Evolutionary conservation across 2,329 filamentous ascomycete species (phyloP), one percentile per base, ranked within the genome.

Genomic region (Aureobasidium vineae): DNA sequence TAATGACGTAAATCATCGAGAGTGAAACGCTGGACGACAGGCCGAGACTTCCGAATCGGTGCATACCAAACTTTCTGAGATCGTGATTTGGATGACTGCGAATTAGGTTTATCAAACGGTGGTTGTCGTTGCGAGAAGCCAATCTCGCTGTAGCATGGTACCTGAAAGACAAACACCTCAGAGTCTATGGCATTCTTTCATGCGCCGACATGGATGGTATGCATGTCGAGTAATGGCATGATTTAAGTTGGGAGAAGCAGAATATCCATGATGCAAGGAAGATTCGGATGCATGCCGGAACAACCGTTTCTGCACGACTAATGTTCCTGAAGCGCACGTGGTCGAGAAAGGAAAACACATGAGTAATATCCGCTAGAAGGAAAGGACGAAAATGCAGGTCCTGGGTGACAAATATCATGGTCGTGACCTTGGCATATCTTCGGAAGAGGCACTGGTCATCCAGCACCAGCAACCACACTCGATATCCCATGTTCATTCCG

Each of bases 1-100:
- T n/a, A 31, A 61, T 61, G 41, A 61, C 41, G 36, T 61, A 61
- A 41, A 61, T 26, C n/a, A 49, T 61, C 38, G 57, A 61, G 21
- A 16, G 23, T 61, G 57, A 49, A 61, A 49, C 41, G 38, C 57
- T 59, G 43, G 26, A 31, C 19, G 28, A 38, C n/a, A 38, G 41
- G 57, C 57, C 57, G 57, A 61, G 26, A 21, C 57, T 49, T 49
- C 57, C 57, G 41, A 61, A 23, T 36, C 31, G 21, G 38, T 19
- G n/a, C 56, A 61, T 61, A 61, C 57, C 57, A 59, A 15, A 57
- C 15, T 45, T 59, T 21, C 16, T 5, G 10, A 5, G 13, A 49
- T n/a, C 57, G 38, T 61, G 41, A 61, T 23, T 36, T 15, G 28
- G 6, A 11, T 33, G 41, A 5, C 15, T 38, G 26, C 26, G 31